These are phyloP conservation scores for Nothopassalora personata DNA, from an alignment of 2,329 filamentous ascomycete genomes.

Conservation along the genomic window DNA sequence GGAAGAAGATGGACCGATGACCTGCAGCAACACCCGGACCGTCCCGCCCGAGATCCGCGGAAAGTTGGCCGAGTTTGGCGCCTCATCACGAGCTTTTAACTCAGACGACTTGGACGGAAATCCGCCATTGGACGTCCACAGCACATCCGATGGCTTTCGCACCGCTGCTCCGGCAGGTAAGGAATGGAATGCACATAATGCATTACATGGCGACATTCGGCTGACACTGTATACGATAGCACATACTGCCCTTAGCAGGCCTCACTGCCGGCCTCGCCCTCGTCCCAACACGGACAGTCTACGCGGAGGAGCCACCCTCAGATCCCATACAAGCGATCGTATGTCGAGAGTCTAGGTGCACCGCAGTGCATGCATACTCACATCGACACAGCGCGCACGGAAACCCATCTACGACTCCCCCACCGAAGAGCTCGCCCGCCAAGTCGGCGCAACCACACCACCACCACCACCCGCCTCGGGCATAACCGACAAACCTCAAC, in stretches of 20 bases:
- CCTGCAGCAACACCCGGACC: not conserved
- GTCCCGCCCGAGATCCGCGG: constrained; percentile 5
- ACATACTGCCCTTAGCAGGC: constrained; percentile 45
- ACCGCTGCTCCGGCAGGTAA: constrained; percentile 50
- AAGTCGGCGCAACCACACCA: constrained; percentile 37
- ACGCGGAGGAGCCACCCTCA: constrained; percentile 44
- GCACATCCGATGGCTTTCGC: constrained; percentile 47
- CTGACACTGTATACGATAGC: constrained; percentile 36
- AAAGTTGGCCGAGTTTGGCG: not conserved
- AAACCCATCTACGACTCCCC: constrained; percentile 69
- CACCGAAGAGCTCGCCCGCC: constrained; percentile 30
- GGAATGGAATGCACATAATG: constrained; percentile 13
- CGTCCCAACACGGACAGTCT: constrained; percentile 41
- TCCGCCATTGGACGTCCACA: constrained; percentile 17
- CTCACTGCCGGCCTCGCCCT: constrained; percentile 44
- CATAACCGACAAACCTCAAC: constrained; percentile 30
- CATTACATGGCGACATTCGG: not conserved
- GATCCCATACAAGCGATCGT: constrained; percentile 29
- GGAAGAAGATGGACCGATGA: not conserved
- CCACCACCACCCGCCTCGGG: constrained; percentile 32
- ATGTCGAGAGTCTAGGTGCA: constrained; percentile 4
- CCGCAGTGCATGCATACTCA: constrained; percentile 6
- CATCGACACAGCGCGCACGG: constrained; percentile 31
- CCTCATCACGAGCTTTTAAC: no score
- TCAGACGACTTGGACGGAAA: not conserved